A percentile compares a stretch with the other conserved stretches of the same genome.
These are phyloP conservation scores for Cercophora samala DNA, from an alignment of 495 filamentous ascomycete species.

Conservation along the genomic window DNA sequence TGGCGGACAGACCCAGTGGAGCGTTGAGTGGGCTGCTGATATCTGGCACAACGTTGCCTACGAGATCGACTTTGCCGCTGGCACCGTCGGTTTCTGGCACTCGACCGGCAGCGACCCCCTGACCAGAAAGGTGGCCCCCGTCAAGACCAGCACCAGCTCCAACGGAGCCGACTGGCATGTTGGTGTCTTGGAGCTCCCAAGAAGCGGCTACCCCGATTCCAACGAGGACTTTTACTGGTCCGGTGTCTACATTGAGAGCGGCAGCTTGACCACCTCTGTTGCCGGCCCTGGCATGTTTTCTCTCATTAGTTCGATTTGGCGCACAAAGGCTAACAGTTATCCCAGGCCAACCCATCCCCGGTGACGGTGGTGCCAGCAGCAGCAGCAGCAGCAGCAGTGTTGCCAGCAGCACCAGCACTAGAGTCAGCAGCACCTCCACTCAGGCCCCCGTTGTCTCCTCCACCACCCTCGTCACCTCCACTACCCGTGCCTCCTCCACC, in stretches of 20 bases:
- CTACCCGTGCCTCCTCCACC: slow-evolving; percentile 7
- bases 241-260: slow-evolving; percentile 70
- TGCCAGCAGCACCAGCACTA: slow-evolving; percentile 15
- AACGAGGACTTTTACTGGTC: slow-evolving; percentile 70
- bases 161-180: slow-evolving; percentile 78
- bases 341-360: neutral
- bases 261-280: slow-evolving; percentile 53
- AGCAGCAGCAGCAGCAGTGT: slow-evolving; percentile 17
- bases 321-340: neutral
- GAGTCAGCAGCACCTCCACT: slow-evolving; percentile 9
- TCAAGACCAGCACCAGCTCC: slow-evolving; percentile 56
- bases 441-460: slow-evolving; percentile 10
- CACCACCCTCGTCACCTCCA: slow-evolving; percentile 23
- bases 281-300: slow-evolving; percentile 28
- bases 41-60: slow-evolving; percentile 79
- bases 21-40: slow-evolving; percentile 48
- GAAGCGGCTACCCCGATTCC: slow-evolving; percentile 50
- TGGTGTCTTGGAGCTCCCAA: slow-evolving; percentile 65
- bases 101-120: slow-evolving; percentile 58
- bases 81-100: slow-evolving; percentile 66
- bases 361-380: neutral
- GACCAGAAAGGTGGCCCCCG: slow-evolving; percentile 52
- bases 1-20: slow-evolving; percentile 43
- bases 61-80: slow-evolving; percentile 59
- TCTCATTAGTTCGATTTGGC: neutral